Conservation (phyloP, 768 basidiomycete species). For the Leucocoprinus leucothites region DNA sequence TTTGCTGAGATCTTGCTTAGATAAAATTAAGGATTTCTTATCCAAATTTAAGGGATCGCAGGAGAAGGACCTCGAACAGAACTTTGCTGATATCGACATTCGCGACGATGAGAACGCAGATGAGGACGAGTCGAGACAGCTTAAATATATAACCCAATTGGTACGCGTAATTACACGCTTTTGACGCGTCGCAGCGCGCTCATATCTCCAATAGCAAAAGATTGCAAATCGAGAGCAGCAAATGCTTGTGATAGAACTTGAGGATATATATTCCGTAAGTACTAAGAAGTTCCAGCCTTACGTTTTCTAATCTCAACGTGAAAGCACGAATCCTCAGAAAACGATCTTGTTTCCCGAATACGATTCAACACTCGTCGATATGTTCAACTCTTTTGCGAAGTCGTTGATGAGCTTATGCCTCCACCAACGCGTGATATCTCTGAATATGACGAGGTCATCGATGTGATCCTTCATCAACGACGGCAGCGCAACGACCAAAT, state of each 20-base stretch:
- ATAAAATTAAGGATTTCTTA: constrained; percentile 67
- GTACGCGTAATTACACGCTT: constrained; percentile 43
- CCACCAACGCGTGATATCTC: constrained; percentile 86
- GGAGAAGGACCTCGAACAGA: constrained; percentile 63
- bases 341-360: constrained; percentile 79
- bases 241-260: constrained; percentile 83
- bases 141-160: constrained; percentile 84
- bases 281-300: constrained; percentile 1
- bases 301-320: constrained; percentile 11
- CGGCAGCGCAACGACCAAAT: constrained; percentile 83
- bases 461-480: constrained; percentile 93
- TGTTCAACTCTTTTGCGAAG: constrained; percentile 82
- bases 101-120: constrained; percentile 42
- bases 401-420: constrained; percentile 88
- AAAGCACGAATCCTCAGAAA: constrained; percentile 66
- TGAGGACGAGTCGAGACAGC: constrained; percentile 32
- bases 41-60: constrained; percentile 57
- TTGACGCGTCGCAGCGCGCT: constrained; percentile 27
- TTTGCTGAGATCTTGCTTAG: constrained; percentile 32
- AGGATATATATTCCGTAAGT: constrained; percentile 74
- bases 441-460: constrained; percentile 91
- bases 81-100: constrained; percentile 70
- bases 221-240: constrained; percentile 93
- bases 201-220: constrained; percentile 58
- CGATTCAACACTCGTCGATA: constrained; percentile 87